Conservation (phyloP, 1,284 basidiomycete genomes). For the Caloboletus firmus region DNA sequence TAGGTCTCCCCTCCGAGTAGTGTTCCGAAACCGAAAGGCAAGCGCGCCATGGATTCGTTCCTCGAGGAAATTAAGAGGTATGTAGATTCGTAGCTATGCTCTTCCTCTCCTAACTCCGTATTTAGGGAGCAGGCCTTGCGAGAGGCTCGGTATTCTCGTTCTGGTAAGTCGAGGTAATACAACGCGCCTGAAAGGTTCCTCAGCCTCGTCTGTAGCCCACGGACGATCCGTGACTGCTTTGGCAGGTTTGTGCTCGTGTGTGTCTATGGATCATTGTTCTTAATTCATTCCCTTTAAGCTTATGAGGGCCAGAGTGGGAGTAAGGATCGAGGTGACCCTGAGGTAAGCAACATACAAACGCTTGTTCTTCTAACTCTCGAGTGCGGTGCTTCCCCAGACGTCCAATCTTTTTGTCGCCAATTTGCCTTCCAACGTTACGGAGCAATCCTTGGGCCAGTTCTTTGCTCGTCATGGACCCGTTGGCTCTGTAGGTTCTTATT, state of each 20-base stretch:
- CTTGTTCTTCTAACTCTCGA: constrained; percentile 2
- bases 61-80: constrained; percentile 91
- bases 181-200: neutral
- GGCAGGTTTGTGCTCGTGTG: constrained; percentile 56
- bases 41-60: constrained; percentile 91
- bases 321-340: constrained; percentile 82
- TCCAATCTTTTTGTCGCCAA: constrained; percentile 95
- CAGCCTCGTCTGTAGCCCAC: constrained; percentile 36
- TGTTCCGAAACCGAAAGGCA: constrained; percentile 75
- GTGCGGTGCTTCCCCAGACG: constrained; percentile 52
- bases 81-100: neutral
- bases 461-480: constrained; percentile 76
- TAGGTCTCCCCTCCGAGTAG: constrained; percentile 54
- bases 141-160: constrained; percentile 77
- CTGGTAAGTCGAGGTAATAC: constrained; percentile 47
- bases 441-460: constrained; percentile 81
- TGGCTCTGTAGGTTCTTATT: constrained; percentile 53
- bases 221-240: constrained; percentile 80
- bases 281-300: constrained; percentile 42
- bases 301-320: constrained; percentile 88
- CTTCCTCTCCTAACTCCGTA: neutral
- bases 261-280: neutral
- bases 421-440: constrained; percentile 81
- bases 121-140: constrained; percentile 85
- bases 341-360: constrained; percentile 43